Percentiles rank a stretch among this genome's conserved stretches.
These are phyloP conservation scores for Thalassiosira exigua DNA, from an alignment of 352 stramenopile species.

Conservation along the genomic window DNA sequence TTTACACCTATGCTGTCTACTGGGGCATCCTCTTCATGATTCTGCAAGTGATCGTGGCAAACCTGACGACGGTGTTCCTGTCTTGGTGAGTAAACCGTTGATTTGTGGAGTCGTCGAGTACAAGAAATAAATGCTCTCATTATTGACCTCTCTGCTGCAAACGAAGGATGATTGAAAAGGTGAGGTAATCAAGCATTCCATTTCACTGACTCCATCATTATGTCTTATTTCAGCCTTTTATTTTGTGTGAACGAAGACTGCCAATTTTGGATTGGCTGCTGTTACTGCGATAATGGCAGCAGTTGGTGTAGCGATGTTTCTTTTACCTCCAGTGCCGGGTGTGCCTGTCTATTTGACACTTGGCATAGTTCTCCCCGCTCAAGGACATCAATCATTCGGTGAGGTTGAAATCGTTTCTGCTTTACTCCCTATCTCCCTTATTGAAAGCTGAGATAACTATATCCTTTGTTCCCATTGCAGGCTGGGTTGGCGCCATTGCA, in stretches of 20 bases:
- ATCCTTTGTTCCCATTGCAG: background rate
- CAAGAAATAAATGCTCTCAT: background rate
- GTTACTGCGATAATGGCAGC: slow-evolving; percentile 70
- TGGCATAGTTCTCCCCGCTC: slow-evolving; percentile 71
- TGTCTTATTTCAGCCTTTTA: no score
- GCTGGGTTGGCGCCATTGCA: slow-evolving; percentile 49
- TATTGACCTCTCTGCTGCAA: background rate
- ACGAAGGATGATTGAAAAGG: slow-evolving; percentile 66
- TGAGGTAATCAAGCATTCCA: no score
- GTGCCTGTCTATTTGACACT: slow-evolving; percentile 80
- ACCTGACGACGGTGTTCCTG: slow-evolving; percentile 79
- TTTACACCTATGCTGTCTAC: slow-evolving; percentile 70
- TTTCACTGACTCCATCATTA: no score
- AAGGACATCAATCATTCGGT: slow-evolving; percentile 52
- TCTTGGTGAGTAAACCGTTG: slow-evolving; percentile 50
- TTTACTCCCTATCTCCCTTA: no score
- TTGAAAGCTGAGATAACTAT: no score
- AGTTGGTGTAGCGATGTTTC: slow-evolving; percentile 79
- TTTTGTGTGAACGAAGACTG: no score
- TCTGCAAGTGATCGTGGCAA: slow-evolving; percentile 69
- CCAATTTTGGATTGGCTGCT: slow-evolving; percentile 48
- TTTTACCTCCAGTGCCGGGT: slow-evolving; percentile 77
- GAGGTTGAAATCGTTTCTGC: no score
- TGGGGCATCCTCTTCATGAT: slow-evolving; percentile 78
- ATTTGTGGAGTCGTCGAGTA: background rate